phyloP scores from a whole-genome alignment of 768 basidiomycete species.

The Nevesoporus exiguus region DNA sequence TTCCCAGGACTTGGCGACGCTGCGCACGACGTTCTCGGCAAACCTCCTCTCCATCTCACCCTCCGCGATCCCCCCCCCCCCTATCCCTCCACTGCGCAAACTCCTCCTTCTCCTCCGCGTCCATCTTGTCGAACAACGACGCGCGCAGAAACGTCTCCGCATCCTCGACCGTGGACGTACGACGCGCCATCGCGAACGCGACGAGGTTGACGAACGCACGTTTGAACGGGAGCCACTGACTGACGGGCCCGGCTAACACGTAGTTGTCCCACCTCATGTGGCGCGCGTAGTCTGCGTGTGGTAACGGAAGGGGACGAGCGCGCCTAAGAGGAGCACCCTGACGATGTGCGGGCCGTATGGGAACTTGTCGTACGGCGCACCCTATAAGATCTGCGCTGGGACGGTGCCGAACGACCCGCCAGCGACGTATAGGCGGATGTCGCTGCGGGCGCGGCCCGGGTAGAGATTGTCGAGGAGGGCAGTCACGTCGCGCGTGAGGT shows the following conservation, averaged over 20 bases:
- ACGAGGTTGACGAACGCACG: constrained; percentile 32
- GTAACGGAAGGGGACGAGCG: constrained; percentile 44
- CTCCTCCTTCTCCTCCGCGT: constrained; percentile 31
- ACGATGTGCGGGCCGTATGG: constrained; percentile 45
- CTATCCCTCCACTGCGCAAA: constrained; percentile 41
- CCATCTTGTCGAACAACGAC: constrained; percentile 40
- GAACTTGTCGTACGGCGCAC: constrained; percentile 47
- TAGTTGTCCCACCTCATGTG: constrained; percentile 47
- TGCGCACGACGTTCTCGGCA: constrained; percentile 42
- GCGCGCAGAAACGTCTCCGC: constrained; percentile 42
- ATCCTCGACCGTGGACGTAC: constrained; percentile 36
- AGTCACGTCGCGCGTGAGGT: constrained; percentile 43
- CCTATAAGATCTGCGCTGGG: constrained; percentile 55
- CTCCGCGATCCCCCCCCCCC: constrained; percentile 38
- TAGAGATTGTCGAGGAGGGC: constrained; percentile 49
- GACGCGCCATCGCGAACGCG: constrained; percentile 29
- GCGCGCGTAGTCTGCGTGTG: constrained; percentile 45
- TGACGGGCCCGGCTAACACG: constrained; percentile 43
- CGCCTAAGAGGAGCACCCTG: constrained; percentile 45
- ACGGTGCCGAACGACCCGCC: constrained; percentile 56
- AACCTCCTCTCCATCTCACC: constrained; percentile 42
- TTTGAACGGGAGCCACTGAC: constrained; percentile 42
- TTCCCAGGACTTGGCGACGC: constrained; percentile 48
- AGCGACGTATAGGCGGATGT: constrained; percentile 46
- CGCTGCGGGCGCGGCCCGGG: constrained; percentile 31